Evolutionary conservation across 352 stramenopile genomes (phyloP), one percentile per base, ranked within the genome.

Genomic region (Pythium myriotylum): DNA sequence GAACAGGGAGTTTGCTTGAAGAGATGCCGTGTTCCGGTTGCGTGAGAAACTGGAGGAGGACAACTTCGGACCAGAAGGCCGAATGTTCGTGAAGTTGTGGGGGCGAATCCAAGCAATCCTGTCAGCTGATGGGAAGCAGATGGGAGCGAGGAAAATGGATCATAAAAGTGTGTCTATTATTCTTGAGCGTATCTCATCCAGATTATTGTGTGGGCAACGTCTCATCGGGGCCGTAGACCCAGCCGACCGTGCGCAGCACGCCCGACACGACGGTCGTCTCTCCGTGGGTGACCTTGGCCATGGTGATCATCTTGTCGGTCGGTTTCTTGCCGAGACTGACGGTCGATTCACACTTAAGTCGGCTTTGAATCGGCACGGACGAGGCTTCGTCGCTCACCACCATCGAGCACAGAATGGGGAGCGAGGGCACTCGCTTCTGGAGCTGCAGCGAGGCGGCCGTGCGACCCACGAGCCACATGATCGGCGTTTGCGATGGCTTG

Each of bases 381-480:
- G 45, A 27, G 0, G 63, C 19, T 0, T 85, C 74, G 29, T 86
- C 43, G n/a, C 60, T 54, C 42, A 86, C 71, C 29, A 78, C 61
- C 40, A 75, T 72, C 54, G 72, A 84, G 56, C 74, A 82, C 73
- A 89, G 76, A 17, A 89, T 61, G 32, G 81, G 79, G 45, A 91
- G 56, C 60, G 54, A 26, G 3, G 81, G 77, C 24, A 88, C 66
- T 16, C 81, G 72, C 23, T 67, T 68, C 35, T 88, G 69, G 33
- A 78, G 69, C 42, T 91, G 69, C 19, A 91, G 55, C 24, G 71
- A 65, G 14, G 67, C 62, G 9, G 63, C 59, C 12, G 70, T 72
- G 23, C 77, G 77, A 3, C 75, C 81, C 12, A 89, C 58, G 52
- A 86, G 73, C 81, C 81, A 91, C 62, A 89, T 73, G 20, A 86